Base-by-base conservation (phyloP, 257 asterid genomes). In the Jacaranda copaia region DNA sequence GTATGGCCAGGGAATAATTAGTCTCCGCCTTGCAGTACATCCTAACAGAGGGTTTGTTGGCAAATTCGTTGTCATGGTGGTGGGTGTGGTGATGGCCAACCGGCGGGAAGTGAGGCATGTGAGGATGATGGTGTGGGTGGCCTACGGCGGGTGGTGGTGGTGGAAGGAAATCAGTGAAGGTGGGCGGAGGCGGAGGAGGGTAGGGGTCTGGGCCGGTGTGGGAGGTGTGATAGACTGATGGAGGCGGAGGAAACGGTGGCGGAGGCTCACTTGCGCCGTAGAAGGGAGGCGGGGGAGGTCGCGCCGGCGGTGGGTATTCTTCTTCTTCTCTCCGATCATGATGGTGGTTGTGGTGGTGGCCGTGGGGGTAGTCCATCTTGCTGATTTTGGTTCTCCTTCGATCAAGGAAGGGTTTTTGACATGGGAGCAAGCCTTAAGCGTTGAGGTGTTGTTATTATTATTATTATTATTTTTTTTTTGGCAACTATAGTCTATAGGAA, bases 1-100 rank as follows among this genome's bases (percentile, higher is more conserved):
- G 89, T 56, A 91, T 84, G 35, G 90, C 57, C 71, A 91, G 83
- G 61, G 93, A 85, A 83, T 80, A 88, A 67, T 84, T 77, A 4
- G 83, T 36, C 38, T 84, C 89, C 1, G 95, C 97, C 81, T 84
- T 88, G 46, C 80, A 45, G 72, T 78, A 88, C 76, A 91, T 81
- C 84, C 85, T 88, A 36, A 89, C 91, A 40, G 95, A 63, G 68
- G 93, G 88, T 48, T 61, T 73, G 25, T 73, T 52, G 18, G 52
- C 57, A 59, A 83, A 55, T 64, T 78, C 84, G 5, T 76, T 56
- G 10, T 38, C 77, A 55, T 4, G 58, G 68, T 58, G 71, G 73
- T 78, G 77, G 78, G 70, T 52, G 20, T 64, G 70, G 42, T 52
- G 77, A 10, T 52, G 78, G 63, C 8, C 51, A 63, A 32, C 32